A percentile compares a stretch with the other conserved stretches of the same genome.
phyloP scores from a whole-genome alignment of 768 basidiomycete species.

The Mycena maculata region DNA sequence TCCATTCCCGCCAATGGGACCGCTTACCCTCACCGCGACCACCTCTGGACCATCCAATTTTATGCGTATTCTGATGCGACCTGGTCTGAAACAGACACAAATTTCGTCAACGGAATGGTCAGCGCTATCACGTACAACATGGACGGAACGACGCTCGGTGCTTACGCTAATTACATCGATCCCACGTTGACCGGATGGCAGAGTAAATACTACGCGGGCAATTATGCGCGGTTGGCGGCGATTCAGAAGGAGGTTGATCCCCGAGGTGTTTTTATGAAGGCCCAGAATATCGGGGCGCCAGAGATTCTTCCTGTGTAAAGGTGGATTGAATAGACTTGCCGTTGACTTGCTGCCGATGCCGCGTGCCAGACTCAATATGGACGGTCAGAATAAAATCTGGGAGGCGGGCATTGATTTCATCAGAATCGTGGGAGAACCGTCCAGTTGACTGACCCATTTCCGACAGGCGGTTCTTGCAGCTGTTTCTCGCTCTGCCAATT shows the following conservation, averaged over 20 bases:
- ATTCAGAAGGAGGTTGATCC: conserved; percentile 35
- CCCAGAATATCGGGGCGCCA: conserved; percentile 22
- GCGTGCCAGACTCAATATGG: too few relatives aligned
- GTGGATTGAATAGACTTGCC: too few relatives aligned
- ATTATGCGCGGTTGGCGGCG: conserved; percentile 26
- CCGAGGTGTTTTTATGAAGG: conserved; percentile 29
- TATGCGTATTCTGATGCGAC: conserved; percentile 14
- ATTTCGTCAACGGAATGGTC: conserved; percentile 20
- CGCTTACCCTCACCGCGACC: conserved; percentile 25
- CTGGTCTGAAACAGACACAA: conserved; percentile 8
- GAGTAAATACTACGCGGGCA: conserved; percentile 33
- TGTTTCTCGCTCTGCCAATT: too few relatives aligned
- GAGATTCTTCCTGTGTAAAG: too few relatives aligned
- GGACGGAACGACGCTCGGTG: conserved; percentile 8
- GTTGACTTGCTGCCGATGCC: too few relatives aligned
- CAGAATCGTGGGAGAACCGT: too few relatives aligned
- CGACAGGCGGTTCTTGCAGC: too few relatives aligned
- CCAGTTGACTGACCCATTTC: too few relatives aligned
- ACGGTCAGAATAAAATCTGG: too few relatives aligned
- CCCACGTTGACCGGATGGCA: conserved; percentile 36
- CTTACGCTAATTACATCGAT: conserved; percentile 44
- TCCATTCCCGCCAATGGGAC: conserved; percentile 12
- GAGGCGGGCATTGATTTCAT: too few relatives aligned
- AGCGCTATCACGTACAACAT: conserved; percentile 16
- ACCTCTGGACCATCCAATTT: conserved; percentile 28